Percentiles rank a stretch among this genome's conserved stretches.
phyloP scores from a whole-genome alignment of 139 green algal species.

The Astrephomene gubernaculifera region DNA sequence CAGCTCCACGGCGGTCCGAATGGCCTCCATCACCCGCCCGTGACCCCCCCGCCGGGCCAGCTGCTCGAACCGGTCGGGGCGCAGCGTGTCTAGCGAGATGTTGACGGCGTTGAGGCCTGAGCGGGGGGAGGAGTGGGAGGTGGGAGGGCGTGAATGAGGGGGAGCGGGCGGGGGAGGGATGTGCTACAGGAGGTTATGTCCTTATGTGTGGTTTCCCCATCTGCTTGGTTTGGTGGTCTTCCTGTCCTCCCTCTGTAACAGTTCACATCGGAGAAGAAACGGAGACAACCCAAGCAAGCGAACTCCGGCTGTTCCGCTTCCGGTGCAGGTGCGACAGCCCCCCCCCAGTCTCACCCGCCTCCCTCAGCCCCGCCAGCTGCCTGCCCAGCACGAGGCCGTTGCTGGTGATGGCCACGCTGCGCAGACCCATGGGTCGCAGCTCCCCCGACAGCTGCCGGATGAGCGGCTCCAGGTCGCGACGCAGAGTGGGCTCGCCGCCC shows the following conservation, averaged over 20 bases:
- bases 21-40: slow-evolving; percentile 80
- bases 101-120: slow-evolving; percentile 92
- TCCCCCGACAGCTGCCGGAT: slow-evolving; percentile 55
- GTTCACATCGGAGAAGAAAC: too few species aligned
- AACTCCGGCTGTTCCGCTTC: too few species aligned
- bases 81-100: slow-evolving; percentile 95
- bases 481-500: slow-evolving; percentile 96
- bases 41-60: slow-evolving; percentile 89
- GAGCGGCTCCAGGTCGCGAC: slow-evolving; percentile 87
- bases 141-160: not conserved
- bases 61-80: slow-evolving; percentile 86
- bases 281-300: not conserved
- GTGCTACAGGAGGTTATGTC: not conserved
- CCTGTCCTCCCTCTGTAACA: too few species aligned
- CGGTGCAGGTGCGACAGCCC: too few species aligned
- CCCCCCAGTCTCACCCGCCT: slow-evolving; percentile 28
- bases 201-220: not conserved
- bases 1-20: slow-evolving; percentile 81
- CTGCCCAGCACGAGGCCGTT: slow-evolving; percentile 92
- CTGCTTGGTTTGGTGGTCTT: not conserved
- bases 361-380: slow-evolving; percentile 71
- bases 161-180: not conserved
- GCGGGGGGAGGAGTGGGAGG: not conserved
- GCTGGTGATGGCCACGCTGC: slow-evolving; percentile 89
- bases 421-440: slow-evolving; percentile 63